Percentiles rank a stretch among this genome's conserved stretches.
Evolutionary conservation across 192 early-diverging fungal genomes (phyloP).

Genomic region (Coemansia sp.): DNA sequence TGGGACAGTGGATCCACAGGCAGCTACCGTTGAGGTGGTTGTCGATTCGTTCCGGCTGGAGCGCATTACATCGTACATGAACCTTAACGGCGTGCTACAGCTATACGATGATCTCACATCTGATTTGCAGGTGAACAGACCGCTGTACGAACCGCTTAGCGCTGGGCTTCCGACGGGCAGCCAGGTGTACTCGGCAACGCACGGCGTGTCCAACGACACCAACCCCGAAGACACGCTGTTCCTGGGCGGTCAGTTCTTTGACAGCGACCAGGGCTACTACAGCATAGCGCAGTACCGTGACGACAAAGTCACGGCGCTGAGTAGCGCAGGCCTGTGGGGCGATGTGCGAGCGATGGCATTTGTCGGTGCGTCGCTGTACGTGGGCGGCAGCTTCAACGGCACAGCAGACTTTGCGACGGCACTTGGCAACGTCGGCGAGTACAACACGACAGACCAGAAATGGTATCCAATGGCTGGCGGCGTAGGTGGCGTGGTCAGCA

Average conservation of each 20-base stretch:
- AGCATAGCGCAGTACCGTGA: constrained; percentile 64
- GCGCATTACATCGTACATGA: constrained; percentile 36
- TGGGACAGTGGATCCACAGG: constrained; percentile 16
- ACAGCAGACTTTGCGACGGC: constrained; percentile 23
- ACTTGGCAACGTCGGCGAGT: constrained; percentile 42
- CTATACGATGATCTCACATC: constrained; percentile 24
- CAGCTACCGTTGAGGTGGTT: constrained; percentile 36
- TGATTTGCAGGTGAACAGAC: constrained; percentile 13
- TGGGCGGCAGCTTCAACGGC: constrained; percentile 48
- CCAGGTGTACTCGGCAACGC: constrained; percentile 51
- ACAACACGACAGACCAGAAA: constrained; percentile 37
- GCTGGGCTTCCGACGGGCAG: constrained; percentile 39
- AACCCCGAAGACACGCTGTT: constrained; percentile 40
- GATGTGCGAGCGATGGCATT: constrained; percentile 35
- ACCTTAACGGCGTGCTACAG: constrained; percentile 49
- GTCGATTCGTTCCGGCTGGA: constrained; percentile 41
- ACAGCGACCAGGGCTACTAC: constrained; percentile 27
- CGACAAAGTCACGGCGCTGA: constrained; percentile 21
- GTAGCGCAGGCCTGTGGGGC: constrained; percentile 32
- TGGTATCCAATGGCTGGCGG: constrained; percentile 51
- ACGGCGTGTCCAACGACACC: constrained; percentile 30
- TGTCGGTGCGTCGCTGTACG: constrained; percentile 29
- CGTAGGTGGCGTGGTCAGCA: constrained; percentile 52
- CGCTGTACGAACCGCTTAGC: constrained; percentile 50
- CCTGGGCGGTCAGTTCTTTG: constrained; percentile 65